Base-by-base conservation (phyloP, 495 filamentous ascomycete genomes). In the Xeromyces bisporus region DNA sequence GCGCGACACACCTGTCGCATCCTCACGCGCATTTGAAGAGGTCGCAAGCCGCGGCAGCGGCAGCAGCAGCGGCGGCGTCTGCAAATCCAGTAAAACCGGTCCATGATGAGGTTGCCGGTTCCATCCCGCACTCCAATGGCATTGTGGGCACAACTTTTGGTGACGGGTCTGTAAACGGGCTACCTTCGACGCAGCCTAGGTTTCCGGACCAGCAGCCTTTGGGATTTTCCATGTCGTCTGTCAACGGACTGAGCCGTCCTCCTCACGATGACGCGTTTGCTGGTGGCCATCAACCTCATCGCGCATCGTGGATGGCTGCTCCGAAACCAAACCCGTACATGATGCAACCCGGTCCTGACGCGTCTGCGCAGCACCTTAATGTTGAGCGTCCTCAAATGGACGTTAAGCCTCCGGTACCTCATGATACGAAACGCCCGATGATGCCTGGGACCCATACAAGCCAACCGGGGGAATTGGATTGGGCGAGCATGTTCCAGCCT, bases 1-100 rank as follows among this genome's bases (percentile, higher is more conserved):
- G 84, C 34, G 79, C 76, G 34, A 89, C 74, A 43, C 87, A 97
- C 66, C 58, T 97, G 46, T 84, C 84, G 33, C 80, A 92, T 56
- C 77, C 89, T 25, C 77, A 85, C 53, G 80, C 79, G 37, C 81
- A 89, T 55, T 62, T 86, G 39, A 84, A 83, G 62, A 82, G 80
- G 53, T 64, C 65, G 38, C 65, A 75, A 52, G 66, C 69, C 40
- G 56, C 64, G 39, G 54, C 20, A 9, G 20, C 20, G 4, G 20
- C 20, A 5, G 20, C 20, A 21, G 20, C 20, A 4, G 20, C 20
- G 9, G 20, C 20, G 4, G 20, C 20, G 9, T 4, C 20, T 21
- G 20, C 62, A 9, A 70, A 76, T 42, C 68, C 77, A 52, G 55
- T 46, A 7, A 62, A 62, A 41, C 44, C 55, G 35, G 41, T 55